Evolutionary conservation across 495 filamentous ascomycete species (phyloP).

Genomic region (Neurospora sp.): DNA sequence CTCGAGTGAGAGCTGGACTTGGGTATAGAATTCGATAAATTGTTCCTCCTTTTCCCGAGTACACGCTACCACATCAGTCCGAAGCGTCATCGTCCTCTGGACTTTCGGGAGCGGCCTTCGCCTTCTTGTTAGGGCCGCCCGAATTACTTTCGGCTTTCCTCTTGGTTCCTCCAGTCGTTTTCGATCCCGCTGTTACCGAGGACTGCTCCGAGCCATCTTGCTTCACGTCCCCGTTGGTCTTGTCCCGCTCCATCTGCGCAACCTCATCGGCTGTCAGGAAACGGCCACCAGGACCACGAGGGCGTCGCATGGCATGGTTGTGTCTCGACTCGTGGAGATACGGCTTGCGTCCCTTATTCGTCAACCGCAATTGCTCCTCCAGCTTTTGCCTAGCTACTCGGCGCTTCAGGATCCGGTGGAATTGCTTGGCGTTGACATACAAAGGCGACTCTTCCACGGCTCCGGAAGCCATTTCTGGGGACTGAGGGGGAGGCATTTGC

Average conservation of each 20-base stretch:
- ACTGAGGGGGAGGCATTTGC: constrained; percentile 56
- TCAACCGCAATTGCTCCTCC: constrained; percentile 82
- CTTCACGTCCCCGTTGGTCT: constrained; percentile 26
- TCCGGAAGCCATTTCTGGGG: constrained; percentile 70
- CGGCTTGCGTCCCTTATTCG: constrained; percentile 90
- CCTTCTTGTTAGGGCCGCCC: constrained; percentile 43
- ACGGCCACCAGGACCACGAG: constrained; percentile 88
- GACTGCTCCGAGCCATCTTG: constrained; percentile 19
- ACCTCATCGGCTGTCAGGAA: constrained; percentile 99
- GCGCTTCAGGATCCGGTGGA: constrained; percentile 92
- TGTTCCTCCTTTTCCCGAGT: constrained; percentile 5
- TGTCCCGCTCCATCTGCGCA: constrained; percentile 68
- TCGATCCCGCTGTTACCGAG: neutral
- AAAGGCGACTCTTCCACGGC: constrained; percentile 84
- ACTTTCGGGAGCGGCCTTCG: constrained; percentile 32
- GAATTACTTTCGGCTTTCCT: constrained; percentile 35
- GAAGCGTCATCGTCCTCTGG: constrained; percentile 45
- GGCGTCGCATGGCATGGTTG: constrained; percentile 96
- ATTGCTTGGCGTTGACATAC: constrained; percentile 98
- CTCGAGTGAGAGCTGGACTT: constrained; percentile 8
- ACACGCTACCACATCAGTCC: constrained; percentile 34
- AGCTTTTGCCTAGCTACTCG: constrained; percentile 86
- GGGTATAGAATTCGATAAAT: constrained; percentile 17
- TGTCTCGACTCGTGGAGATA: constrained; percentile 98
- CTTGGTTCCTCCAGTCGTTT: constrained; percentile 28